Evolutionary conservation across 305 asterid genomes (phyloP), one percentile per base, ranked within the genome.

Genomic region (Solanum aculeatissimum): DNA sequence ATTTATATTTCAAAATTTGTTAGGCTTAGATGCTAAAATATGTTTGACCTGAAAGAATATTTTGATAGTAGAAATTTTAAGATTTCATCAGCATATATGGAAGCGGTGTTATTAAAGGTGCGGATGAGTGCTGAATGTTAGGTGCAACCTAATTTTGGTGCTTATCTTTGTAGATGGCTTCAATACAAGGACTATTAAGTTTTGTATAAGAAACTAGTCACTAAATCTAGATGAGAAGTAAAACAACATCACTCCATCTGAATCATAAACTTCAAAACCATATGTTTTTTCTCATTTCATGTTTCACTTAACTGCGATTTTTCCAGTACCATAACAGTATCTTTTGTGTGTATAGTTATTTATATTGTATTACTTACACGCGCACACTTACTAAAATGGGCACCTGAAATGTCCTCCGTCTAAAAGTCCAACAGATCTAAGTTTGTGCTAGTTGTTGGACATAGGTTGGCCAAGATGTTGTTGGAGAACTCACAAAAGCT

Each of bases 401-500:
- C 23, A 16, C 29, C 29, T 77, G 47, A 77, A 9, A 29, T 29
- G 65, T 32, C 27, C 18, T 16, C 18, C 10, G 29, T 12, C 1
- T 78, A 78, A 5, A 53, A 40, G 15, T 3, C 66, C 29, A 77
- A 53, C 25, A 32, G 47, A 29, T 77, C 82, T 51, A 77, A 51
- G 47, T 18, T 81, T 35, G 83, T 86, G 38, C 29, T 13, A 12
- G 27, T 40, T 87, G 47, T 74, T 81, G 83, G 81, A 72, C 82
- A 80, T 69, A 96, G 99, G 98, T 93, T 66, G 98, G 98, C 81
- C 91, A 91, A 89, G 98, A 96, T 15, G 97, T 94, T 70, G 98
- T 93, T 18, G 90, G 85, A 82, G 96, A 96, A 89, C 91, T 96
- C 72, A 83, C 95, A 21, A 92, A 94, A 82, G 98, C 99, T 86